These are phyloP conservation scores for Manihot esculenta DNA, from an alignment of 441 rosid genomes.

Conservation along the genomic window DNA sequence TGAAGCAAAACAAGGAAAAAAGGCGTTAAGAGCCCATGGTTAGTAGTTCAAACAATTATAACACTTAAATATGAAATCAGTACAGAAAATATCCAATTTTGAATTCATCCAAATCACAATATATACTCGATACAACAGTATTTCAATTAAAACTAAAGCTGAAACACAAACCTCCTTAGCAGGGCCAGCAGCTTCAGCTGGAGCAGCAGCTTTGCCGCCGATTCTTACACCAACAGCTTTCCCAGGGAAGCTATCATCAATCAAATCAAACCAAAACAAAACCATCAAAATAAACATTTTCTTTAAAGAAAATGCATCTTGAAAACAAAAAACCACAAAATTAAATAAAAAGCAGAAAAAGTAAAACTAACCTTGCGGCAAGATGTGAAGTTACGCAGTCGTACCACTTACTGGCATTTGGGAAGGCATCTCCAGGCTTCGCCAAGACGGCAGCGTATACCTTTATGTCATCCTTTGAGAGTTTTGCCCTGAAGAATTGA, in stretches of 20 bases:
- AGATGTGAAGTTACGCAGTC: slow-evolving; percentile 57
- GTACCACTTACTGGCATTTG: slow-evolving; percentile 81
- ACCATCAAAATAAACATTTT: background rate
- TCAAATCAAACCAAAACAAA: background rate
- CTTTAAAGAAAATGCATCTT: background rate
- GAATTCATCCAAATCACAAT: background rate
- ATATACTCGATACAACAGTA: background rate
- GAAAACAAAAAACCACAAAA: background rate
- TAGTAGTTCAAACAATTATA: background rate
- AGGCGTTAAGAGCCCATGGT: too few relatives aligned
- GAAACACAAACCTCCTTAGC: slow-evolving; percentile 30
- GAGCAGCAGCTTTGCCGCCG: slow-evolving; percentile 50
- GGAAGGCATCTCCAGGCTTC: slow-evolving; percentile 64
- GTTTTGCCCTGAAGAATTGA: slow-evolving; percentile 28
- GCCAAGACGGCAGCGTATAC: slow-evolving; percentile 69
- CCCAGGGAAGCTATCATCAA: slow-evolving; percentile 64
- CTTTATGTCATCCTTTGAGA: slow-evolving; percentile 75
- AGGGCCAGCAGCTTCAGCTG: slow-evolving; percentile 31
- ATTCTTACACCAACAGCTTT: slow-evolving; percentile 77
- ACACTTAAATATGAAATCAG: background rate
- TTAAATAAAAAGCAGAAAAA: background rate
- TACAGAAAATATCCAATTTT: background rate
- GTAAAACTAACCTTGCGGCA: slow-evolving; percentile 55
- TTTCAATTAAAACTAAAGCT: background rate
- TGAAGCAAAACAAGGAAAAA: background rate